Base-by-base conservation (phyloP, 805 yeast species). In the Cyberlindnera lachancei region DNA sequence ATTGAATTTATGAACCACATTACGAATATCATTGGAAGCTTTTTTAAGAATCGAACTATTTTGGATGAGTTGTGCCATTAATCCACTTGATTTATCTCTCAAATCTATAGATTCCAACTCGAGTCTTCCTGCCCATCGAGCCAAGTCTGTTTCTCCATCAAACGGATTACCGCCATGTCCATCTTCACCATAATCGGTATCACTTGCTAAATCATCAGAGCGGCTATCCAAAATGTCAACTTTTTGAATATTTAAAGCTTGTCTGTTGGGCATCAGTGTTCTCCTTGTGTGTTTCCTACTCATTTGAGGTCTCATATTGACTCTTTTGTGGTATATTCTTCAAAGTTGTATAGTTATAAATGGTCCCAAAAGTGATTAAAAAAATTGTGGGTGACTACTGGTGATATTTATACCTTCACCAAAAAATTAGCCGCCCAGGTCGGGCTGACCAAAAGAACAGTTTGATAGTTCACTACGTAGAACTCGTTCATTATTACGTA, bases 51-150 rank as follows among this genome's bases (percentile, higher is more conserved):
- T 19, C 15, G 33, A 34, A 23, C 40, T 42, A 22, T 41, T 44
- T n/a, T 35, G 31, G 7, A 29, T 11, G 15, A 48, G 35, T 30
- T 40, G 46, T 4, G 20, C n/a, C 7, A 35, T 33, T 27, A 47
- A 32, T 12, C 32, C 31, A 15, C 32, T 42, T 5, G 50, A 42
- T 20, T 54, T 50, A 10, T 59, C 58, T 25, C 70, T 49, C 17
- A 67, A 42, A 19, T 66, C 73, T 2, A 65, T 51, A 11, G 66
- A 56, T 37, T 72, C 77, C 31, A 70, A 37, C 39, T 72, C 78
- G 14, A 72, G 44, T 22, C 64, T 59, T 5, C 69, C 61, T 0
- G 75, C 75, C 77, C 76, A 71, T 41, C 53, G 52, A 9, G 61
- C 50, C 20, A 50, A 61, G 52, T 54, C 66, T 41, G 49, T 53